Evolutionary conservation across 2,329 filamentous ascomycete species (phyloP).

Genomic region (Akanthomyces lecanii): DNA sequence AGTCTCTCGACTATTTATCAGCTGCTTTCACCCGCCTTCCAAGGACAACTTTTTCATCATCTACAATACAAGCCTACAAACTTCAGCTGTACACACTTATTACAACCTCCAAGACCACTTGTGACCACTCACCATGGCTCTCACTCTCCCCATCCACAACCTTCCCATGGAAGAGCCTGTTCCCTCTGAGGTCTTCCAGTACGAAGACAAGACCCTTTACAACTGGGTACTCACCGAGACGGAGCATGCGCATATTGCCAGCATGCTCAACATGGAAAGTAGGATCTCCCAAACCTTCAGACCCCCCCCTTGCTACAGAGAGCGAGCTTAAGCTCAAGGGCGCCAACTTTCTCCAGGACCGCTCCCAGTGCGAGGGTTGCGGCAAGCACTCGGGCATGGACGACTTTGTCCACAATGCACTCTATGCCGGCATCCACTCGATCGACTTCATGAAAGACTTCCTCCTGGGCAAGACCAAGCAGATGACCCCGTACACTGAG

Average conservation of each 20-base stretch:
- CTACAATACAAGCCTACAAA: not conserved
- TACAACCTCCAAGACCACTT: not conserved
- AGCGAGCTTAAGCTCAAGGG: constrained; percentile 4
- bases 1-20: not conserved
- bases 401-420: constrained; percentile 15
- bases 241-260: constrained; percentile 12
- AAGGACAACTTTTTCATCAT: not conserved
- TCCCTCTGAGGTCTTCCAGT: not conserved
- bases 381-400: constrained; percentile 16
- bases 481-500: constrained; percentile 1
- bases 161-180: constrained; percentile 8
- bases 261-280: constrained; percentile 11
- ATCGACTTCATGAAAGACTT: constrained; percentile 14
- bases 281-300: not conserved
- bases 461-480: not conserved
- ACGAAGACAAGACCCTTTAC: not conserved
- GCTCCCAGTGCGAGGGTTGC: constrained; percentile 8
- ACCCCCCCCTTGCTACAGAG: not conserved
- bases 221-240: not conserved
- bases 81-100: not conserved
- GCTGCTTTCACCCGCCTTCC: not conserved
- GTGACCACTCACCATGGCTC: not conserved
- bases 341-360: constrained; percentile 10
- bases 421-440: constrained; percentile 15
- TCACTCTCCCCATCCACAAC: constrained; percentile 1